Base-by-base conservation (phyloP, 768 basidiomycete species). In the Tricholoma bakamatsutake region DNA sequence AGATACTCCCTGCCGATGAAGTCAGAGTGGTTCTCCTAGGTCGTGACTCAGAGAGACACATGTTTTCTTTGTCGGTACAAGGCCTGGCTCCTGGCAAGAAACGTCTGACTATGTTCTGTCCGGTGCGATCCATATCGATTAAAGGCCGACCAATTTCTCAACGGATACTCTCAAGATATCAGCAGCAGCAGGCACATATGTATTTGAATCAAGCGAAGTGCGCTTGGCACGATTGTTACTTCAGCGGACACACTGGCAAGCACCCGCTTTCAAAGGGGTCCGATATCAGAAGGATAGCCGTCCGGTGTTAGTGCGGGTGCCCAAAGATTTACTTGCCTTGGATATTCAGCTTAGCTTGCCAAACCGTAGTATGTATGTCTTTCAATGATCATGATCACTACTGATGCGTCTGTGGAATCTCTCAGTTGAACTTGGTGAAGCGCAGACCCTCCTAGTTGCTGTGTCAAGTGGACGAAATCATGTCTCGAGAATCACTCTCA, bases 401-500 rank as follows among this genome's bases (percentile, higher is more conserved):
- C 40, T 11, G 5, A 53, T 33, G 11, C 28, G 8, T 35, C 12
- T 51, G 24, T 52, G 31, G 33, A 39, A 15, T 27, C 59, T 27
- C 47, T 7, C 52, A 91, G 90, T 89, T 57, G 80, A 85, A 65
- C 80, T 91, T 13, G 88, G 85, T 27, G 73, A 75, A 56, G 70
- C 78, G 10, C 74, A 84, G 11, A 76, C 69, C 24, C 68, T 90
- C 15, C 73, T 79, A 55, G 69, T 90, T 30, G 70, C 73, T 3
- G 51, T 93, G n/a, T 79, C 75, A 13, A 83, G 85, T 10, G 87
- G 91, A 10, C 78, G 87, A 40, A 93, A 93, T 63, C 69, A 80
- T 21, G 63, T 90, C n/a, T 67, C 72, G 4, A 75, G 74, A 56
- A 79, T 81, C 12, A 76, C 70, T 8, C 60, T 92, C 43, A 80